A percentile compares a stretch with the other conserved stretches of the same genome.
phyloP scores from a whole-genome alignment of 2,329 filamentous ascomycete genomes.

The Venturia oleaginea region DNA sequence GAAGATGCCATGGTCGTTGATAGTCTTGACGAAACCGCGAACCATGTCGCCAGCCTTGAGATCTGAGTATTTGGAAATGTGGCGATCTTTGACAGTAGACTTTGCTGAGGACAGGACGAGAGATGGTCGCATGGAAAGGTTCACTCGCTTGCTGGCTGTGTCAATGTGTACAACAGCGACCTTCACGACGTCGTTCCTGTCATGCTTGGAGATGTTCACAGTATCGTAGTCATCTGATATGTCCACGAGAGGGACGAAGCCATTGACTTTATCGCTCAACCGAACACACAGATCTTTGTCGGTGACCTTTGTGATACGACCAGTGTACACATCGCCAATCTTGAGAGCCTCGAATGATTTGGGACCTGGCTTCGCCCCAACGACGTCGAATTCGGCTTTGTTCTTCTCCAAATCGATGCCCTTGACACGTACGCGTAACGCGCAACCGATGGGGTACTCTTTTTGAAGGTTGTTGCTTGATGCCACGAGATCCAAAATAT shows the following conservation, averaged over 20 bases:
- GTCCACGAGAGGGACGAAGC: conserved; percentile 72
- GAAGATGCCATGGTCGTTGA: conserved; percentile 83
- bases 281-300: conserved; percentile 80
- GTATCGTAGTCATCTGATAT: conserved; percentile 79
- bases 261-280: conserved; percentile 70
- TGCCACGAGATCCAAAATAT: conserved; percentile 75
- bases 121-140: conserved; percentile 75
- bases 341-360: conserved; percentile 64
- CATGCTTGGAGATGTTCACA: conserved; percentile 64
- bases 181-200: conserved; percentile 77
- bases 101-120: conserved; percentile 81
- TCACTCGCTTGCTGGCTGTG: conserved; percentile 71
- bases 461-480: conserved; percentile 73
- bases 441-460: conserved; percentile 86
- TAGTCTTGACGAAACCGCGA: conserved; percentile 85
- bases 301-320: conserved; percentile 73
- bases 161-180: conserved; percentile 81
- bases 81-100: conserved; percentile 64
- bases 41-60: conserved; percentile 69
- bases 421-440: conserved; percentile 70
- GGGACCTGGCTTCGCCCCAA: conserved; percentile 49
- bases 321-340: conserved; percentile 71
- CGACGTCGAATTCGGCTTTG: conserved; percentile 75
- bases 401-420: conserved; percentile 63
- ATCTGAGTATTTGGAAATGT: conserved; percentile 63